phyloP scores from a whole-genome alignment of 2,329 filamentous ascomycete species.

The Coniochaeta ligniaria region DNA sequence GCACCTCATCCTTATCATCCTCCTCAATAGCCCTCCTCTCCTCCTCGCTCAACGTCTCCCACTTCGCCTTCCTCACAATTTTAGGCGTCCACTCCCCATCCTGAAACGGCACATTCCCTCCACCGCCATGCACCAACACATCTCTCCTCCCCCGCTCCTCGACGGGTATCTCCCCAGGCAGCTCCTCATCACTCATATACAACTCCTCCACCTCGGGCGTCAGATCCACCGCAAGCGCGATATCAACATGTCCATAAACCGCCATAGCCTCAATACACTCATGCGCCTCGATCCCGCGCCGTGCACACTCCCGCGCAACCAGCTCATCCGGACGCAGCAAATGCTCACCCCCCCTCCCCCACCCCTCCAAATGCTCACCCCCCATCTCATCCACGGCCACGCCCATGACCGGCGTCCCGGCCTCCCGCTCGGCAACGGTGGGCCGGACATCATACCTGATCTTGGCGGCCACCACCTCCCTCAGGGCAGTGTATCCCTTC shows the following conservation, averaged over 20 bases:
- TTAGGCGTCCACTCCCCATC: slow-evolving; percentile 32
- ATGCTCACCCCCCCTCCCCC: slow-evolving; percentile 37
- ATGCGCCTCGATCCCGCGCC: slow-evolving; percentile 46
- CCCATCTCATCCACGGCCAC: slow-evolving; percentile 48
- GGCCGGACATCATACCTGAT: slow-evolving; percentile 48
- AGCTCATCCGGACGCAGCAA: slow-evolving; percentile 52
- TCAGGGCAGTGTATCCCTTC: slow-evolving; percentile 36
- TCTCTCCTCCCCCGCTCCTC: slow-evolving; percentile 2
- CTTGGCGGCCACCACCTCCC: slow-evolving; percentile 49
- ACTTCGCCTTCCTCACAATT: slow-evolving; percentile 38
- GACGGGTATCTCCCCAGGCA: slow-evolving; percentile 2
- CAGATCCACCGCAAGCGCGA: slow-evolving; percentile 39
- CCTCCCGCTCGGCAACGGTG: slow-evolving; percentile 12
- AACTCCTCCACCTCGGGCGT: slow-evolving; percentile 42
- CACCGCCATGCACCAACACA: slow-evolving; percentile 12
- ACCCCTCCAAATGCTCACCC: slow-evolving; percentile 44
- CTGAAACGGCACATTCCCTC: slow-evolving; percentile 24
- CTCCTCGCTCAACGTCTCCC: slow-evolving; percentile 25
- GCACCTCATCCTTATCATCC: slow-evolving; percentile 18
- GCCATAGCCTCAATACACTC: slow-evolving; percentile 49
- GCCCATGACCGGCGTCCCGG: slow-evolving; percentile 33
- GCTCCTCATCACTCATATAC: slow-evolving; percentile 42
- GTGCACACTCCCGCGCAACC: slow-evolving; percentile 46
- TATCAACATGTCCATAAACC: slow-evolving; percentile 55
- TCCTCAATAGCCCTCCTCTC: slow-evolving; percentile 29